Conservation (phyloP, 768 basidiomycete species). For the Lactarius trivialis region DNA sequence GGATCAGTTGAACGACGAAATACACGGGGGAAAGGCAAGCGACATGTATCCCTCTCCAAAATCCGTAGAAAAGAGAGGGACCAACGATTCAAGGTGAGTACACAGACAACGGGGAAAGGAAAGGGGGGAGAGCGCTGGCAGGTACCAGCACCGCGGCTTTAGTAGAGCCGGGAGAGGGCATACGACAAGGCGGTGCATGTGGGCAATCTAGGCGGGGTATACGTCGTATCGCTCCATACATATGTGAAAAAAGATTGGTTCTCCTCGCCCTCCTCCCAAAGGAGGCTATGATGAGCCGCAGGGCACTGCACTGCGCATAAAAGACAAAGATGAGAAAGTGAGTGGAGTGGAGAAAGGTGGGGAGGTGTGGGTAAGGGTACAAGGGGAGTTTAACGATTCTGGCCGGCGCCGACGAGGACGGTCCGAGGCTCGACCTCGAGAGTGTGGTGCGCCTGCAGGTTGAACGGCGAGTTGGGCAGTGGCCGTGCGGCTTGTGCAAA, state of each 20-base stretch:
- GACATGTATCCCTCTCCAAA: constrained; percentile 9
- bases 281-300: neutral
- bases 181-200: neutral
- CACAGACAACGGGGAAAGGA: neutral
- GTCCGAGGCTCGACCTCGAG: constrained; percentile 19
- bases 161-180: neutral
- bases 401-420: constrained; percentile 21
- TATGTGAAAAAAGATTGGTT: neutral
- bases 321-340: neutral
- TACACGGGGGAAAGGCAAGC: neutral
- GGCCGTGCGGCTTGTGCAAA: constrained; percentile 20
- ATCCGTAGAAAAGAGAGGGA: constrained; percentile 1
- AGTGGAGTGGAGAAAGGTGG: neutral
- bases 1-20: neutral
- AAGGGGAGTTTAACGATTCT: constrained; percentile 14
- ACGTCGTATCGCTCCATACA: neutral
- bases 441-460: constrained; percentile 15
- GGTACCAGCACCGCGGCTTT: neutral
- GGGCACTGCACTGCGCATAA: constrained; percentile 3
- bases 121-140: neutral
- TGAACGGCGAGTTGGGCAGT: constrained; percentile 19
- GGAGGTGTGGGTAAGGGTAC: neutral
- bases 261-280: neutral
- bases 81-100: neutral
- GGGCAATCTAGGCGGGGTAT: constrained; percentile 17